A percentile compares a stretch with the other conserved stretches of the same genome.
phyloP scores from a whole-genome alignment of 1,139 yeast species.

The Diutina siamensis region DNA sequence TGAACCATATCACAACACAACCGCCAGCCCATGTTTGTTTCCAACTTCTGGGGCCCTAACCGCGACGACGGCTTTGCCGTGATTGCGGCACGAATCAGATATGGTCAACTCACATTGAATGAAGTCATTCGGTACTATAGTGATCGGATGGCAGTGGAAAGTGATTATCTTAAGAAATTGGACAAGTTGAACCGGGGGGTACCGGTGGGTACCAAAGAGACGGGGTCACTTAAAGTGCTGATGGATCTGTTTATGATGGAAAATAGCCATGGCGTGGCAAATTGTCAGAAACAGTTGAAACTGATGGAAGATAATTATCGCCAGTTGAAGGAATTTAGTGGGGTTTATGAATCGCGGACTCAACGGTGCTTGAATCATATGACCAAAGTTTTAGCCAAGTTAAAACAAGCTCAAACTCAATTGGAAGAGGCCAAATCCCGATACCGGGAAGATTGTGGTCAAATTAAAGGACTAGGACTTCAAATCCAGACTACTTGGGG shows the following conservation, averaged over 20 bases:
- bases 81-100: conserved; percentile 36
- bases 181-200: conserved; percentile 34
- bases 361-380: conserved; percentile 26
- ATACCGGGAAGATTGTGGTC: conserved; percentile 49
- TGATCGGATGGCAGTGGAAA: conserved; percentile 51
- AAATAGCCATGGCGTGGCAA: conserved; percentile 26
- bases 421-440: conserved; percentile 36
- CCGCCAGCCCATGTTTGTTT: conserved; percentile 28
- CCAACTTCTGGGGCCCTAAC: conserved; percentile 38
- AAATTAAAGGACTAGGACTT: conserved; percentile 46
- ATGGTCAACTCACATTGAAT: conserved; percentile 26
- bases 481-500: conserved; percentile 70
- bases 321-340: conserved; percentile 21
- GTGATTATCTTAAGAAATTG: conserved; percentile 53
- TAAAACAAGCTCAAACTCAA: conserved; percentile 19
- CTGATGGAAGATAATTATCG: conserved; percentile 24
- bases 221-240: conserved; percentile 46
- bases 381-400: conserved; percentile 20
- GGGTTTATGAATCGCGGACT: conserved; percentile 21
- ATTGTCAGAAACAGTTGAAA: conserved; percentile 22
- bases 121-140: conserved; percentile 34
- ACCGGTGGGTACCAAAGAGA: conserved; percentile 46
- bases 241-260: conserved; percentile 49
- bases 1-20: no score
- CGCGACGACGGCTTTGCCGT: conserved; percentile 38